phyloP scores from a whole-genome alignment of 2,329 filamentous ascomycete species.

The Claviceps pazoutovae region DNA sequence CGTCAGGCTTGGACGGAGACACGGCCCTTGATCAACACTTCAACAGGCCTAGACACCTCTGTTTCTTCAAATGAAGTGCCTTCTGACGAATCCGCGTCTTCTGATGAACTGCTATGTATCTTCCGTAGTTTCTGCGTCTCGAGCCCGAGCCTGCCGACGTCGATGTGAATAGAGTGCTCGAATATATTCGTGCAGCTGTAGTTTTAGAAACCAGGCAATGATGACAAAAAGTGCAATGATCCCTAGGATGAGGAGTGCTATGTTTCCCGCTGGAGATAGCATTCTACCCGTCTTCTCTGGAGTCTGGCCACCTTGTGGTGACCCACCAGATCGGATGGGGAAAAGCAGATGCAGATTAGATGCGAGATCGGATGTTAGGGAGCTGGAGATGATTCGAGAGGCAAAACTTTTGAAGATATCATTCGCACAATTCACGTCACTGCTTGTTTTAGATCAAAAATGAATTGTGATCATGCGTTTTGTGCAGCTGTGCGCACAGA shows the following conservation, averaged over 20 bases:
- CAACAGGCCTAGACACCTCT: not conserved
- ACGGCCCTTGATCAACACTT: too few relatives aligned
- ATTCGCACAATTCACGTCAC: not conserved
- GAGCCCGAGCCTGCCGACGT: not conserved
- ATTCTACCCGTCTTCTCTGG: slow-evolving; percentile 1
- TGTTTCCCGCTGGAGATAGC: slow-evolving; percentile 8
- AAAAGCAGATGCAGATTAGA: not conserved
- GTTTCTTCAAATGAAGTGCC: not conserved
- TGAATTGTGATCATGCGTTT: not conserved
- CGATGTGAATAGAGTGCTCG: slow-evolving; percentile 12
- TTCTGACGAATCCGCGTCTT: not conserved
- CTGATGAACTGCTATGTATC: too few relatives aligned
- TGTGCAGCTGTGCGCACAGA: not conserved
- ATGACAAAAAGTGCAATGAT: slow-evolving; percentile 16
- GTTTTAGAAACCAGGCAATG: slow-evolving; percentile 18
- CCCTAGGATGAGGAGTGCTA: slow-evolving; percentile 20
- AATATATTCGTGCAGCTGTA: slow-evolving; percentile 17
- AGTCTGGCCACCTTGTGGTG: not conserved
- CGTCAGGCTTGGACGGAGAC: not conserved
- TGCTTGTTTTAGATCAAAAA: not conserved
- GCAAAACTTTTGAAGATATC: not conserved
- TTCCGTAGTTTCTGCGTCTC: not conserved
- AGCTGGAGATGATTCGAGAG: not conserved
- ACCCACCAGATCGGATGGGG: not conserved
- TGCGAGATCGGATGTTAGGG: not conserved